Evolutionary conservation across 1,284 basidiomycete species (phyloP).

Genomic region (Leucoagaricus sp.): DNA sequence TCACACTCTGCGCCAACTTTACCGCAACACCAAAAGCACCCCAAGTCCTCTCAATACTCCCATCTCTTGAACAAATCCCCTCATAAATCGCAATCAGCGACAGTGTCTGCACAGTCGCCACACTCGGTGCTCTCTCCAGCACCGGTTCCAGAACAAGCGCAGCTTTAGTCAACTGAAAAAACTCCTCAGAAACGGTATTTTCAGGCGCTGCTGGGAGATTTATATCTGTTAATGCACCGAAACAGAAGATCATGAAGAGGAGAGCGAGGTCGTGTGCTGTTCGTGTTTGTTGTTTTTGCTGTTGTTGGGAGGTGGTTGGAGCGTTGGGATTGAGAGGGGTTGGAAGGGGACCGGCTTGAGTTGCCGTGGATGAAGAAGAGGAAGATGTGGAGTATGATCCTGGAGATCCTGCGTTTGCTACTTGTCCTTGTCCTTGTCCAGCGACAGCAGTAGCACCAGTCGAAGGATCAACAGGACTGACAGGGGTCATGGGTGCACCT

Average conservation of each 20-base stretch:
- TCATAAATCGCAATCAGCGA: conserved; percentile 71
- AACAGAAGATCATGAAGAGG: conserved; percentile 57
- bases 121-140: conserved; percentile 63
- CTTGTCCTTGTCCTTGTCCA: not conserved
- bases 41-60: conserved; percentile 65
- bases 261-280: conserved; percentile 59
- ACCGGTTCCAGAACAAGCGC: conserved; percentile 66
- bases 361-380: conserved; percentile 11
- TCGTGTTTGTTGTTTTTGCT: conserved; percentile 27
- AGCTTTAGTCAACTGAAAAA: conserved; percentile 56
- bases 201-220: conserved; percentile 50
- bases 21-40: conserved; percentile 58
- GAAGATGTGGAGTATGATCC: conserved; percentile 23
- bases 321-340: conserved; percentile 1
- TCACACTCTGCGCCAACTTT: conserved; percentile 65
- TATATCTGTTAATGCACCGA: conserved; percentile 56
- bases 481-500: not conserved
- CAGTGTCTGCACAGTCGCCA: conserved; percentile 67
- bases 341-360: conserved; percentile 13
- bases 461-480: not conserved
- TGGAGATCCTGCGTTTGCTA: conserved; percentile 13
- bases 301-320: not conserved
- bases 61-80: conserved; percentile 55
- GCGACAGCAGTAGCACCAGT: not conserved
- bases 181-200: conserved; percentile 52